phyloP scores from a whole-genome alignment of 331 rosid species.

The Malus hybrid region DNA sequence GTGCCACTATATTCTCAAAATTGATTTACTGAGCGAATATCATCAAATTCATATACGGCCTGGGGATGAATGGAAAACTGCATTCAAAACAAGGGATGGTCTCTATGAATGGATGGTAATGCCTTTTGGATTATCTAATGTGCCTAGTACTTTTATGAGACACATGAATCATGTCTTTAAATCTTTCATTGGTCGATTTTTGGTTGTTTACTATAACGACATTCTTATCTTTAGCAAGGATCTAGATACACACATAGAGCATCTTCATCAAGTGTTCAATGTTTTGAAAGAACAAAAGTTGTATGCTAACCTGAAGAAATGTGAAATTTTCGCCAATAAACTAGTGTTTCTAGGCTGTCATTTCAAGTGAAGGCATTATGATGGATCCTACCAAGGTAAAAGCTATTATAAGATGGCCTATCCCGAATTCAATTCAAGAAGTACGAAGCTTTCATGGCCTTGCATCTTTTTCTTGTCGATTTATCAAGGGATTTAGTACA shows the following conservation, averaged over 20 bases:
- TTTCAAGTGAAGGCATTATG: background rate
- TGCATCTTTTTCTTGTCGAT: background rate
- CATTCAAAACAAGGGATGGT: background rate
- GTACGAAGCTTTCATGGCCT: background rate
- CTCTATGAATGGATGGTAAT: background rate
- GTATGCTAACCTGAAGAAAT: background rate
- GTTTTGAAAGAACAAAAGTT: background rate
- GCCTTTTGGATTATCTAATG: background rate
- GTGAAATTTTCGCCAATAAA: background rate
- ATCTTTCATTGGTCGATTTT: background rate
- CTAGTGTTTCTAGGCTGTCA: background rate
- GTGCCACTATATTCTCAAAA: background rate
- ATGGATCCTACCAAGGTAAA: background rate
- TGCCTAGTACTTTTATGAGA: background rate
- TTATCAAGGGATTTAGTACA: background rate
- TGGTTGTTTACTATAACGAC: background rate
- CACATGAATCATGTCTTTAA: slow-evolving; percentile 2
- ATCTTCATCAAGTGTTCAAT: background rate
- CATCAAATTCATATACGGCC: background rate
- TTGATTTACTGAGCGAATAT: background rate
- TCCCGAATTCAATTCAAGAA: background rate
- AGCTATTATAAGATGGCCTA: background rate
- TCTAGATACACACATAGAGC: background rate
- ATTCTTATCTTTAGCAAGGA: background rate
- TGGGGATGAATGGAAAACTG: background rate